Evolutionary conservation across 2,329 filamentous ascomycete genomes (phyloP), one percentile per base, ranked within the genome.

Genomic region (Alternaria postmessia): DNA sequence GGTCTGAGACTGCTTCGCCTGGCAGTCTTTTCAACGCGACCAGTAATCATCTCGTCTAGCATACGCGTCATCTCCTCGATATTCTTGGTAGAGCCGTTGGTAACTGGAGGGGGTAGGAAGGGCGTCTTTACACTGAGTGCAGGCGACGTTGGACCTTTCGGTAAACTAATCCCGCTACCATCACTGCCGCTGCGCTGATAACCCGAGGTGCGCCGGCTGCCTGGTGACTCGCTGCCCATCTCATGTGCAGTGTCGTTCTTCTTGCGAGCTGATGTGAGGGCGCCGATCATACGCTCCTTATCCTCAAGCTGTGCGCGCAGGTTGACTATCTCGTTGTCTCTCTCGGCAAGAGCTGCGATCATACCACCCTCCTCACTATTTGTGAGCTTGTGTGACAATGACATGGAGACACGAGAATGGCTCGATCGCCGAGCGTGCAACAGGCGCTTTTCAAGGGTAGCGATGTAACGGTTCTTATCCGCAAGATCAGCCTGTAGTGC

Each of bases 391-490:
- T 91, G 56, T 82, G 84, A 55, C 84, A 94, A 87, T 1, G 90
- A 90, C 61, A 91, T 87, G 6, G 93, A 96, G 11, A 94, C 88
- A 18, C 94, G 89, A 7, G 93, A 94, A 55, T 96, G 93, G 79
- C 94, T 97, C 0, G 93, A 93, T 48, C 94, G 86, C 41, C 95
- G 87, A 38, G 95, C 95, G 74, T 99, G 95, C 34, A 98, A 83
- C 1, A 99, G 83, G 26, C 95, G 88, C 79, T 96, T 96, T 81
- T 99, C 95, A 12, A 99, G 81, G 0, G 95, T 98, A 28, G 91
- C 87, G 69, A 98, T 98, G 78, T 99, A 99, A 32, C 95, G 91
- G 70, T 95, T 98, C 82, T 97, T 97, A 80, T 99, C 95, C n/a
- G 87, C 88, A 47, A 99, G 86, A 77, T 99, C 95, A n/a, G 93